Conservation (phyloP, 73 alveolate species). For the Paramecium sonneborni region DNA sequence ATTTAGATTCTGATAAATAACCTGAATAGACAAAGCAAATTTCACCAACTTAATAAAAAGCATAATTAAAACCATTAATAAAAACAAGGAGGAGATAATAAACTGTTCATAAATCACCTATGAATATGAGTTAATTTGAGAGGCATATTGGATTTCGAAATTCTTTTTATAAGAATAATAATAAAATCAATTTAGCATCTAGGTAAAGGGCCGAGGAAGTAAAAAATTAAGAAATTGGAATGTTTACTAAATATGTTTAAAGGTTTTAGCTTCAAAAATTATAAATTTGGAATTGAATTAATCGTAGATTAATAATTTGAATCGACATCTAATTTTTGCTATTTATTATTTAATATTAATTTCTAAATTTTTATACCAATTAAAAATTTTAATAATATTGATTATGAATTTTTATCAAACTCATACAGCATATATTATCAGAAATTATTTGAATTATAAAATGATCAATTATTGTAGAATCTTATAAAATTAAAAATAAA, state of each 20-base stretch:
- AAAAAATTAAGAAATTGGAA: conserved; percentile 5
- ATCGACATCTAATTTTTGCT: not conserved
- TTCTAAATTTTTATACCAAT: not conserved
- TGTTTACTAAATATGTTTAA: not conserved
- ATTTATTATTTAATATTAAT: not conserved
- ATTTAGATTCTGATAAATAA: conserved; percentile 12
- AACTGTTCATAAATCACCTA: not conserved
- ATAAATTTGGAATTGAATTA: conserved; percentile 9
- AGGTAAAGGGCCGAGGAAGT: not conserved
- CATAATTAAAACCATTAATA: not conserved
- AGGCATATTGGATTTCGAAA: conserved; percentile 38
- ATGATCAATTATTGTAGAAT: too few relatives aligned
- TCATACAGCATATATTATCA: too few relatives aligned
- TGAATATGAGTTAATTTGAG: not conserved
- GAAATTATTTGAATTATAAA: too few relatives aligned
- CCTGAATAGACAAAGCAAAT: not conserved
- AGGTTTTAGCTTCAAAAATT: not conserved
- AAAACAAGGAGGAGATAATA: not conserved
- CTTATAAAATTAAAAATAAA: too few relatives aligned
- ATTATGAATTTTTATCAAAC: too few relatives aligned
- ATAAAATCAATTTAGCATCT: not conserved
- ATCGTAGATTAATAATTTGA: not conserved
- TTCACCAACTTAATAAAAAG: not conserved
- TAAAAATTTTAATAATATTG: not conserved
- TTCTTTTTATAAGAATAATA: conserved; percentile 17